phyloP scores from a whole-genome alignment of 345 rosid genomes.

The Salix dunnii region DNA sequence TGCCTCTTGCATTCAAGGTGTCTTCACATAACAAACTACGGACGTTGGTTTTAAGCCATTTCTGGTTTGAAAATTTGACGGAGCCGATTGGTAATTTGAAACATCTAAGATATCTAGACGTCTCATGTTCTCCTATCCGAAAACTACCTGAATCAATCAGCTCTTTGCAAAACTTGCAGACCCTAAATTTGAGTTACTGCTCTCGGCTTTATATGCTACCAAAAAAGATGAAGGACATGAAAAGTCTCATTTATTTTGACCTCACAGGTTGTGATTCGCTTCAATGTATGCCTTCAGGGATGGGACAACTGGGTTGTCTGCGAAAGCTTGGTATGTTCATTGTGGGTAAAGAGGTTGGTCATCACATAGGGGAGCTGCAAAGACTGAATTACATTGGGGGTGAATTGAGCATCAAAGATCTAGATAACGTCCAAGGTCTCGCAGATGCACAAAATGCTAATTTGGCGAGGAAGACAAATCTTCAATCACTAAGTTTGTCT shows the following conservation, averaged over 20 bases:
- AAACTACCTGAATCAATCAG: slow-evolving; percentile 17
- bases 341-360: slow-evolving; percentile 7
- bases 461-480: slow-evolving; percentile 12
- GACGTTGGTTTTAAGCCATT: no score
- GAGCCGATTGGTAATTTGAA: slow-evolving; percentile 12
- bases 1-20: no score
- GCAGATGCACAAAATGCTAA: slow-evolving; percentile 17
- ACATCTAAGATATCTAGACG: slow-evolving; percentile 20
- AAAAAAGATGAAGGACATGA: background rate
- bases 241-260: slow-evolving; percentile 4
- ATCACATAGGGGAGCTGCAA: background rate
- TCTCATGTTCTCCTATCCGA: background rate
- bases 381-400: slow-evolving; percentile 8
- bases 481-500: background rate
- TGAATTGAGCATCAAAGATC: slow-evolving; percentile 4
- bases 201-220: rapidly evolving
- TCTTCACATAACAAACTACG: no score
- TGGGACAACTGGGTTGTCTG: slow-evolving; percentile 10
- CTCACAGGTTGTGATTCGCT: background rate
- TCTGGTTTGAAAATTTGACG: background rate
- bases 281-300: background rate
- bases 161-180: slow-evolving; percentile 16
- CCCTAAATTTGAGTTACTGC: background rate
- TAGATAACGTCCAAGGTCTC: background rate
- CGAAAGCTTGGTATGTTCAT: slow-evolving; percentile 13